Conservation (phyloP, 176 grass and related monocot species). For the Triticum aestivum region DNA sequence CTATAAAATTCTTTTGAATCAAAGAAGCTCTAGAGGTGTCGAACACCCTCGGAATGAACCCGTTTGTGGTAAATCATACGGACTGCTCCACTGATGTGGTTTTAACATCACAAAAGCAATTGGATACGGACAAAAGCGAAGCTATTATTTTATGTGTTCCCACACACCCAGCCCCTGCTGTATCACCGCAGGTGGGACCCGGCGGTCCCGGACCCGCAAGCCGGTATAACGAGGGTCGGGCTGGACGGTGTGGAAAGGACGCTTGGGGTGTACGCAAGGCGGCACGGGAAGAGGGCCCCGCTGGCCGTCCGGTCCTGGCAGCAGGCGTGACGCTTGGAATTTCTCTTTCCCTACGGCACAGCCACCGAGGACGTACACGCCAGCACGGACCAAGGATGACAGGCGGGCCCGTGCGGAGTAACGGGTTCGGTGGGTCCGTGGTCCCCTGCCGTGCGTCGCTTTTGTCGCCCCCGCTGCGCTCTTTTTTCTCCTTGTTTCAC, state of each 20-base stretch:
- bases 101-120: background rate
- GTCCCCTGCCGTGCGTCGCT: conserved; percentile 6
- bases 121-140: background rate
- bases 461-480: conserved; percentile 10
- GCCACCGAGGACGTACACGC: background rate
- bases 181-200: background rate
- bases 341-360: conserved; percentile 3
- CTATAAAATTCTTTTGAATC: too few species aligned
- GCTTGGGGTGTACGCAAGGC: conserved; percentile 60
- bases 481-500: conserved; percentile 42
- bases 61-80: too few species aligned
- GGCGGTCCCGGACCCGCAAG: accelerated
- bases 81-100: too few species aligned
- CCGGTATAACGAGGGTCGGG: background rate
- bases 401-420: background rate
- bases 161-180: accelerated
- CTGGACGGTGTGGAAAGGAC: conserved; percentile 7
- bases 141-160: background rate
- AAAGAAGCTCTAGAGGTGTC: too few species aligned
- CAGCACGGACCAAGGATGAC: background rate
- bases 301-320: background rate
- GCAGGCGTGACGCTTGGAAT: conserved; percentile 49
- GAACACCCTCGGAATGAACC: too few species aligned
- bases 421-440: background rate
- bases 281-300: background rate